Base-by-base conservation (phyloP, 768 basidiomycete genomes). In the Podaxis pistillaris region DNA sequence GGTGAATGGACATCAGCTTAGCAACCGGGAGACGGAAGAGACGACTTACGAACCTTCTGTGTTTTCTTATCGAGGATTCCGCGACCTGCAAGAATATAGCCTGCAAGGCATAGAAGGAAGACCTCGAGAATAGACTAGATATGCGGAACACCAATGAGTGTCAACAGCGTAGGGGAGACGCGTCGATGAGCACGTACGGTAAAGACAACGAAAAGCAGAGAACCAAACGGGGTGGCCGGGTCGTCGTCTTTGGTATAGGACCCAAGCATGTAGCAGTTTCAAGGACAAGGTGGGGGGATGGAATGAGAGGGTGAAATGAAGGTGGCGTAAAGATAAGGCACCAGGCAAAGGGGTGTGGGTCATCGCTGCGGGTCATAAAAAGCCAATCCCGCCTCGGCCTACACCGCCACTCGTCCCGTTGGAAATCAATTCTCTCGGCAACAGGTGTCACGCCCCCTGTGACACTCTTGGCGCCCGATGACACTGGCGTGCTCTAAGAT, bases 51-150 rank as follows among this genome's bases (percentile, higher is more conserved):
- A 40, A 93, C 93, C 81, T 91, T 93, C 75, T 96, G 95, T 0
- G 91, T 93, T 63, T 84, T 84, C 71, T 94, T 94, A 71, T 98
- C 94, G 17, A 96, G 83, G 51, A 98, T 87, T 26, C 91, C 92
- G 30, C 81, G 81, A 59, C 80, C 74, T 0, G 96, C 93, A 41
- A 98, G 87, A 26, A 88, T 77, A 72, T 91, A 94, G 1, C 94
- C 94, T 0, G 91, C 89, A 3, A 92, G 70, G 77, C 93, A 96
- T 62, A 95, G 78, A 47, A 96, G 66, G 71, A 95, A 91, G 49
- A 97, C 95, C 75, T 96, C 87, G 33, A 92, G 78, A 64, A 96
- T 94, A 8, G 93, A 93, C 93, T 96, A 56, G 62, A 30, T 40
- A 41, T 26, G 26, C 15, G 6, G 19, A 46, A 12, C n/a, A n/a